Evolutionary conservation across 495 filamentous ascomycete genomes (phyloP).

Genomic region (Lophium mytilinum): DNA sequence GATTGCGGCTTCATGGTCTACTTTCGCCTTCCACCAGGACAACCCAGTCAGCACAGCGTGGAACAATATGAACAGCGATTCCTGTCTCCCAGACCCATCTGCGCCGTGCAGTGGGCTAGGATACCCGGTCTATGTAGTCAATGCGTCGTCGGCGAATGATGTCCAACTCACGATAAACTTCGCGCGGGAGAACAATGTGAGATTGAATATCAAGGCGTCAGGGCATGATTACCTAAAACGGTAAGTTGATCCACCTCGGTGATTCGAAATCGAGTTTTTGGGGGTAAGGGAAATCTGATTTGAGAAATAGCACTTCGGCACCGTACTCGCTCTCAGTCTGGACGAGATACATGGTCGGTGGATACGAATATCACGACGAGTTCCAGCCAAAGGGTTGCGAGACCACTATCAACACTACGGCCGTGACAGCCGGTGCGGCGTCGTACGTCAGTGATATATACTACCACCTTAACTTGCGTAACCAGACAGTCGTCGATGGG

Average conservation of each 20-base stretch:
- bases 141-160: constrained; percentile 46
- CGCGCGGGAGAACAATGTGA: constrained; percentile 48
- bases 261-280: background rate
- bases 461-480: background rate
- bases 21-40: background rate
- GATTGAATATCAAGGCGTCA: constrained; percentile 60
- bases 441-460: background rate
- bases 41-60: constrained; percentile 1
- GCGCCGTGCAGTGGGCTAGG: background rate
- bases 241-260: background rate
- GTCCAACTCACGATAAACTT: constrained; percentile 55
- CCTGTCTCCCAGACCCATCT: background rate
- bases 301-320: too few relatives aligned
- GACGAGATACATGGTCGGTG: background rate
- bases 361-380: background rate
- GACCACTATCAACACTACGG: background rate
- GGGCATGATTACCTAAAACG: constrained; percentile 40
- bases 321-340: background rate
- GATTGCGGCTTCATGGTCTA: background rate
- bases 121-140: constrained; percentile 38
- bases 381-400: background rate
- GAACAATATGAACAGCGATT: constrained; percentile 6
- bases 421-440: background rate
- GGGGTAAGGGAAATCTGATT: too few relatives aligned
- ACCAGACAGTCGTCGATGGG: background rate